Percentiles rank a stretch among this genome's conserved stretches.
Evolutionary conservation across 1,139 yeast species (phyloP).

Genomic region (Pichia sp.): DNA sequence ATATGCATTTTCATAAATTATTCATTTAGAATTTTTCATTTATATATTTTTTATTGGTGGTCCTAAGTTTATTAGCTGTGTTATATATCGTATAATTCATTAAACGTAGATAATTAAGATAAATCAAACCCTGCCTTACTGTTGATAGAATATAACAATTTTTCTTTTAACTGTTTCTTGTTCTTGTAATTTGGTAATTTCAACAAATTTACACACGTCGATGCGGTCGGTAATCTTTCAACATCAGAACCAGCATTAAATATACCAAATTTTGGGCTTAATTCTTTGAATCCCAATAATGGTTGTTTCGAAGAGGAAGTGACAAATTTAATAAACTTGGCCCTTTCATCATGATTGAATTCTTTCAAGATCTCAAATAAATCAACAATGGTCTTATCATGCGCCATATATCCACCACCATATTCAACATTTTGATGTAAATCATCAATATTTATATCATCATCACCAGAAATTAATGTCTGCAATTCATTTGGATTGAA

Average conservation of each 20-base stretch:
- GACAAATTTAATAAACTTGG: slow-evolving; percentile 70
- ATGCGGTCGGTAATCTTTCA: slow-evolving; percentile 76
- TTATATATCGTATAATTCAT: no score
- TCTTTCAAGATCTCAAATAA: slow-evolving; percentile 78
- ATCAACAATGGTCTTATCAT: slow-evolving; percentile 48
- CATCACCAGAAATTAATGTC: slow-evolving; percentile 80
- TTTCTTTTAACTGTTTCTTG: slow-evolving; percentile 50
- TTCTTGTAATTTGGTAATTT: slow-evolving; percentile 77
- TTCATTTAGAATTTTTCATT: no score
- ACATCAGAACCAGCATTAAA: slow-evolving; percentile 53
- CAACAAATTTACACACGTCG: slow-evolving; percentile 85
- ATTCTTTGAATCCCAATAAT: slow-evolving; percentile 68
- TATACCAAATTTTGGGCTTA: slow-evolving; percentile 77
- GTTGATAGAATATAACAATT: slow-evolving; percentile 69
- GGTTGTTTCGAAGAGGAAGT: slow-evolving; percentile 93
- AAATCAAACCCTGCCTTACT: slow-evolving; percentile 84
- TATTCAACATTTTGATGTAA: slow-evolving; percentile 56
- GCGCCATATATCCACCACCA: slow-evolving; percentile 54
- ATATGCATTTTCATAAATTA: no score
- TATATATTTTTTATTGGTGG: no score
- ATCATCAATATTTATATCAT: slow-evolving; percentile 60
- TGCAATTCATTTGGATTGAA: slow-evolving; percentile 81
- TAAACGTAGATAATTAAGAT: slow-evolving; percentile 32
- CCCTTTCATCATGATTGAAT: slow-evolving; percentile 53
- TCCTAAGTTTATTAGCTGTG: no score